phyloP scores from a whole-genome alignment of 2,329 filamentous ascomycete genomes.

The Graphiopsis chlorocephala region DNA sequence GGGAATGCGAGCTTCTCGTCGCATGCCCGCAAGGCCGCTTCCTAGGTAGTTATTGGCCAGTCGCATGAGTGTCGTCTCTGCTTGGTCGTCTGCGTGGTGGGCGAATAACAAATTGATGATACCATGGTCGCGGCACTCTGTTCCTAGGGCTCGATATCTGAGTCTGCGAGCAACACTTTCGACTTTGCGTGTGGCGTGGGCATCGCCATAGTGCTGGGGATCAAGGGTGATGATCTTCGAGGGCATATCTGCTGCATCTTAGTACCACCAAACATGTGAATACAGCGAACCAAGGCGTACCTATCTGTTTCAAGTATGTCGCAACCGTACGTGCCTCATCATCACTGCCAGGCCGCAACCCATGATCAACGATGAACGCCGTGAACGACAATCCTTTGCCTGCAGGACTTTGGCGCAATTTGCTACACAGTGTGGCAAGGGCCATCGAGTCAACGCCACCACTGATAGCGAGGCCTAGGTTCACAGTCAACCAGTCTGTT shows the following conservation, averaged over 20 bases:
- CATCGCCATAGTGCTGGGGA: slow-evolving; percentile 38
- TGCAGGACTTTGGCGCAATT: neutral
- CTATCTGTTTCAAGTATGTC: slow-evolving; percentile 25
- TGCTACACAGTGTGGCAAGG: slow-evolving; percentile 68
- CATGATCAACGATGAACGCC: slow-evolving; percentile 62
- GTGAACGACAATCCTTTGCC: slow-evolving; percentile 36
- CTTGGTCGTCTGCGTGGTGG: slow-evolving; percentile 87
- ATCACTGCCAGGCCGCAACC: slow-evolving; percentile 53
- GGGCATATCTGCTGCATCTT: slow-evolving; percentile 8
- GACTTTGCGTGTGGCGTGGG: slow-evolving; percentile 58
- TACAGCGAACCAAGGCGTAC: slow-evolving; percentile 13
- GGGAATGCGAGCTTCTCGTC: slow-evolving; percentile 56
- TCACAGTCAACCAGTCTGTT: neutral
- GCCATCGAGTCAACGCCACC: slow-evolving; percentile 99
- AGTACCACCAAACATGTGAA: neutral
- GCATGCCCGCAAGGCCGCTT: slow-evolving; percentile 56
- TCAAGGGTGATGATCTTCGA: slow-evolving; percentile 34
- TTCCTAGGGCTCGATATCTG: slow-evolving; percentile 70
- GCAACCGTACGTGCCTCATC: slow-evolving; percentile 55
- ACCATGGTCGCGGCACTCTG: slow-evolving; percentile 51
- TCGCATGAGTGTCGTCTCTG: slow-evolving; percentile 84
- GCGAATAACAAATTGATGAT: slow-evolving; percentile 69
- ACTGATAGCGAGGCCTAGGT: slow-evolving; percentile 76
- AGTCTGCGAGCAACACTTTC: slow-evolving; percentile 73
- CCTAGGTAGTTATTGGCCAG: slow-evolving; percentile 64